Evolutionary conservation across 164 flowering plant species (phyloP), one percentile per base, ranked within the genome.

Genomic region (Berberis vulgaris): DNA sequence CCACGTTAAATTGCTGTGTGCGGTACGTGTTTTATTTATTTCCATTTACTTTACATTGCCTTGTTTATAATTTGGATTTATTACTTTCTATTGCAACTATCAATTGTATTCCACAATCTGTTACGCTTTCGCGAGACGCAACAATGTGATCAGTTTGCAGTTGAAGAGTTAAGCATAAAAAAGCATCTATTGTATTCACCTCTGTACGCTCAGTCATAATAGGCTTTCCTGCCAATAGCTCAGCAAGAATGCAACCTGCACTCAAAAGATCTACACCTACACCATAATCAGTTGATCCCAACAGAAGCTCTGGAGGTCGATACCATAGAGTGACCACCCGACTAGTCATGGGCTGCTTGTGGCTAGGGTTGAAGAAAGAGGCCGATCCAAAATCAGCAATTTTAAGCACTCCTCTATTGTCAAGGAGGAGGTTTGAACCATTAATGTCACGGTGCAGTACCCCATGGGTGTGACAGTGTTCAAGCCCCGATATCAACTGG

Each of bases 221-320:
- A 60, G 97, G 94, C 77, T 83, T 89, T 63, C 90, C 97, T 60
- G 88, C 88, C 78, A 84, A 77, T 59, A 89, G 68, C 80, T 89
- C 97, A 12, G 92, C 94, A 10, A 89, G 73, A 73, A 89, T 89
- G 73, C 97, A 89, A 40, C 97, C 97, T 49, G 91, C 88, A 78
- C 97, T 87, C 96, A 94, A 89, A n/a, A 89, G 84, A 74, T 89
- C 94, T 45, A 89, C 79, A 65, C 91, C 94, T n/a, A 87, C 88
- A 69, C 85, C 83, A 77, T 89, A 89, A 63, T 87, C 84, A 52
- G 88, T 87, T 60, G 97, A 94, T 57, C 97, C 97, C 62, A 89
- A 81, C 70, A 89, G 92, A 65, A 89, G 91, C 71, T 79, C 80
- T 63, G 79, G 77, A 44, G 82, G 78, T 64, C 82, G 65, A 73